Percentiles rank a stretch among this genome's conserved stretches.
Evolutionary conservation across 1,284 basidiomycete species (phyloP).

Genomic region (Trichosporon inkin): DNA sequence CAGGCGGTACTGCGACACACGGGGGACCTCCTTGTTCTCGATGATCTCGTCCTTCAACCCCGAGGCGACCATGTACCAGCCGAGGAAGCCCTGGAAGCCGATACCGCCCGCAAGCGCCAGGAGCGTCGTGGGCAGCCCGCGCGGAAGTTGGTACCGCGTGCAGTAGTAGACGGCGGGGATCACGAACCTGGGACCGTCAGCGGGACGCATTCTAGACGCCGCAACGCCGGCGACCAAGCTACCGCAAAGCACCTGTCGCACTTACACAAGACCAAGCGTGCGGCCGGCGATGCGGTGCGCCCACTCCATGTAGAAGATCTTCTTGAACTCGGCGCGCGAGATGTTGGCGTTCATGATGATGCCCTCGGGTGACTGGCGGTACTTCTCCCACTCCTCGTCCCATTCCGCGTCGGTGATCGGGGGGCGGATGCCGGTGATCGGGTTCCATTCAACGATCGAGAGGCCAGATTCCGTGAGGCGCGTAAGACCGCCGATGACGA

Average conservation of each 20-base stretch:
- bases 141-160: constrained; percentile 63
- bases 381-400: constrained; percentile 90
- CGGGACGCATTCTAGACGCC: neutral
- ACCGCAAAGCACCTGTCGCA: constrained; percentile 9
- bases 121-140: constrained; percentile 62
- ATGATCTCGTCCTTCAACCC: constrained; percentile 81
- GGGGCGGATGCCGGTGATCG: constrained; percentile 83
- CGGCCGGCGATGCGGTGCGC: constrained; percentile 90
- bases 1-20: constrained; percentile 94
- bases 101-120: constrained; percentile 71
- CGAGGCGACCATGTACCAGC: constrained; percentile 99
- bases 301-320: constrained; percentile 99
- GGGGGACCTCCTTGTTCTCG: constrained; percentile 74
- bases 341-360: constrained; percentile 85
- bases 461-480: constrained; percentile 95
- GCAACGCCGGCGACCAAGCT: neutral
- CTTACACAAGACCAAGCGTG: constrained; percentile 65
- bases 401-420: constrained; percentile 75
- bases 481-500: constrained; percentile 94
- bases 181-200: constrained; percentile 60
- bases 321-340: constrained; percentile 84
- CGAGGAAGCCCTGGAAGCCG: constrained; percentile 80
- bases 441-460: constrained; percentile 97
- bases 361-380: constrained; percentile 92
- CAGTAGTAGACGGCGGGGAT: constrained; percentile 75